Conservation (phyloP, 2,329 filamentous ascomycete genomes). For the Talaromyces sp. region DNA sequence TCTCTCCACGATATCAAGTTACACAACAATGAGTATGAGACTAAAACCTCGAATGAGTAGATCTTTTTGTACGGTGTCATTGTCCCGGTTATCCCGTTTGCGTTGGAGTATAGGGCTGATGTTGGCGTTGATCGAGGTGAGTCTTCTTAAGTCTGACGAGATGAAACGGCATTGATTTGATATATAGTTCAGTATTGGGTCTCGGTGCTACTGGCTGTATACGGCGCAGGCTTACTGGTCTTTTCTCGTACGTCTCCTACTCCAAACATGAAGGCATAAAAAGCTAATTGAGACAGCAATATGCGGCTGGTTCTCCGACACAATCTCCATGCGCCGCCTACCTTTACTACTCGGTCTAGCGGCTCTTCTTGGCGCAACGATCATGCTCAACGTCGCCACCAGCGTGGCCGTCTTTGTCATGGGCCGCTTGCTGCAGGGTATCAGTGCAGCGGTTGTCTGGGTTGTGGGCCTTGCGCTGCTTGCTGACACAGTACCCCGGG, state of each 20-base stretch:
- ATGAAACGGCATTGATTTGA: background rate
- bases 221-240: constrained; percentile 18
- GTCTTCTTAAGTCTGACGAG: background rate
- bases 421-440: constrained; percentile 57
- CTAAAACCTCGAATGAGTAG: background rate
- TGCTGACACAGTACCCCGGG: constrained; percentile 56
- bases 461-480: constrained; percentile 58
- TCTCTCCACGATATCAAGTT: background rate
- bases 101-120: constrained; percentile 18
- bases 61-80: constrained; percentile 25
- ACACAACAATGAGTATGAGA: background rate
- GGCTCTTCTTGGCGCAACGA: constrained; percentile 53
- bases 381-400: constrained; percentile 53
- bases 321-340: constrained; percentile 47
- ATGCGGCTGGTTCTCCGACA: constrained; percentile 54
- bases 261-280: background rate
- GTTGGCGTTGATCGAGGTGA: constrained; percentile 12
- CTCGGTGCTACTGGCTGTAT: constrained; percentile 22
- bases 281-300: constrained; percentile 18
- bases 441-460: constrained; percentile 58
- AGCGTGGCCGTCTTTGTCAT: constrained; percentile 49
- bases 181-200: constrained; percentile 21
- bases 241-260: constrained; percentile 14
- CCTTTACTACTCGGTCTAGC: constrained; percentile 58
- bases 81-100: constrained; percentile 24